Base-by-base conservation (phyloP, 1,284 basidiomycete genomes). In the Microbotryomycetes sp. region DNA sequence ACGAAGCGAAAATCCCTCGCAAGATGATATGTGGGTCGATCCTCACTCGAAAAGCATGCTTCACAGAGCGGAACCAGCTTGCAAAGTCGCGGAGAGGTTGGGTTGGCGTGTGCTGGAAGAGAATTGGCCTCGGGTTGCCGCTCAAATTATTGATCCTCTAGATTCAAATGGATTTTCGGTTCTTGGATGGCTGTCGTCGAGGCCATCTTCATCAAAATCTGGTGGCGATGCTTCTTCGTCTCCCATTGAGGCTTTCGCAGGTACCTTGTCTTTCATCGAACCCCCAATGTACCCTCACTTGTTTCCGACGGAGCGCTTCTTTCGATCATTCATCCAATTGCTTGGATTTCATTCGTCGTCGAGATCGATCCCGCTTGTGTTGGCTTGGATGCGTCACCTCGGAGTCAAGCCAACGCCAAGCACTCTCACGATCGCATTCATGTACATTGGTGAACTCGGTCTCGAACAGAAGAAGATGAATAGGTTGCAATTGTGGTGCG, bases 361-460 rank as follows among this genome's bases (percentile, higher is more conserved):
- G 3, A 73, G 76, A 0, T 84, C 87, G 71, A 84, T 92, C 36
- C 84, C 88, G 0, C 78, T 82, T n/a, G 79, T 80, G 3, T 76
- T 93, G 2, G 84, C 82, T 5, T 92, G 89, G 87, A 90, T 90
- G 88, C 80, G 81, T 3, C 77, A 77, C 23, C 71, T 89, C 16
- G 74, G 75, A 0, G 76, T 91, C 15, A 47, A 54, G 26, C 88
- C 88, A 0, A 77, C 76, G 6, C 74, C 72, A 26, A 74, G 78
- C 49, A 86, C 86, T 6, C 74, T 92, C 14, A 81, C 83, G 0
- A 73, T 83, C 0, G 84, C 85, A 25, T 73, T 92, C 57, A 82
- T 85, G 54, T 81, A 85, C 63, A 86, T 87, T 80, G 81, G 79
- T 22, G 87, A 92, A 71, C 82, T 85, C 4, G 83, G 83, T 65